Base-by-base conservation (phyloP, 2,329 filamentous ascomycete genomes). In the Colletotrichum lentis region DNA sequence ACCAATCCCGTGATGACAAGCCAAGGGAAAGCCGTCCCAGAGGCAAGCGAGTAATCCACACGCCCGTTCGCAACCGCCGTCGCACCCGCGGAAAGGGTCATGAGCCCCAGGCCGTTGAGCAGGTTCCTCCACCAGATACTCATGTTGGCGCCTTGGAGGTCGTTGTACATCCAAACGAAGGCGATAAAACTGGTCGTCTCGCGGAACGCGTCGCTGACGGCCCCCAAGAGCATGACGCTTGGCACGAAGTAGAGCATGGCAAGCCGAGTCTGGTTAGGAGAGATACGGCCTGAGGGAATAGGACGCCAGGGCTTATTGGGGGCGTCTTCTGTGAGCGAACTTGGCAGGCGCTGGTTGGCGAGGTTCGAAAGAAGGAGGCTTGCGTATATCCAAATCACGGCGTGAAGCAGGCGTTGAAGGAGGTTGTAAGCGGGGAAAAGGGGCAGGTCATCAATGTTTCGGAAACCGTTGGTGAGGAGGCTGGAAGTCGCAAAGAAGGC, bases 281-380 rank as follows among this genome's bases (percentile, higher is more conserved):
- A 75, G 12, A 80, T 71, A 1, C 73, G 72, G 3, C 74, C 73
- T 5, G 74, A 71, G 4, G 74, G 72, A 3, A 76, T 72, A 0
- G 77, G 74, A 0, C 77, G 73, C 75, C 75, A 79, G 11, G 79
- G 78, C 61, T 82, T 82, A 74, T 83, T 83, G 58, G 79, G 59
- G 0, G 50, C 39, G 70, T 82, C 81, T 65, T 83, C 81, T 0
- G 69, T 53, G 10, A 80, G 70, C 3, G 79, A 74, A 3, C 70
- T 71, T 2, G 74, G 70, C 2, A 72, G 69, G 2, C 79, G 75
- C 63, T 82, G 80, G 70, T 82, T 82, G 41, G 76, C 74, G 12
- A 81, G 73, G 46, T 75, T 52, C 5, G 37, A 4, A 0, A 53
- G n/a, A 0, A 64, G 1, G 1, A 64, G 7, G 1, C n/a, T 47